A percentile compares a stretch with the other conserved stretches of the same genome.
phyloP scores from a whole-genome alignment of 257 asterid genomes.

The Solanum chilense region DNA sequence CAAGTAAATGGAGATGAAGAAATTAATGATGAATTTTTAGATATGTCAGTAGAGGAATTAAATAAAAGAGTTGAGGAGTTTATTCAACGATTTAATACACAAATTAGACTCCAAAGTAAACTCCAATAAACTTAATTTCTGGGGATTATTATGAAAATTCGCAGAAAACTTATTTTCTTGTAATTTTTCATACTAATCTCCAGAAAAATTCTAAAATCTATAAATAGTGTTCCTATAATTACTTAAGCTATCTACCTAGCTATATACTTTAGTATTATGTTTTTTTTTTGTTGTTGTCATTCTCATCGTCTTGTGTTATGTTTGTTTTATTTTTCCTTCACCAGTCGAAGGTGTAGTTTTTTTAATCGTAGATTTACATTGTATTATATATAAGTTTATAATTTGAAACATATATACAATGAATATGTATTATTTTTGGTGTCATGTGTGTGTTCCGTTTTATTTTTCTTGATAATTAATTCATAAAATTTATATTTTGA shows the following conservation, averaged over 20 bases:
- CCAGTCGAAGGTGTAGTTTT: not conserved
- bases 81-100: conserved; percentile 38
- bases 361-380: too few relatives aligned
- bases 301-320: not conserved
- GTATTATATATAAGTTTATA: not conserved
- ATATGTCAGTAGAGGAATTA: conserved; percentile 55
- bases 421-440: not conserved
- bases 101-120: conserved; percentile 43
- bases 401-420: too few relatives aligned
- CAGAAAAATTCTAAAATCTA: not conserved
- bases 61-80: conserved; percentile 58
- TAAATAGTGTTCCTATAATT: not conserved
- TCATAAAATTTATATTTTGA: not conserved
- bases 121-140: not conserved
- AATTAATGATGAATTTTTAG: conserved; percentile 33
- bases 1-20: conserved; percentile 9
- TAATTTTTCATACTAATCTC: too few relatives aligned
- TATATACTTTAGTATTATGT: not conserved
- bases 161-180: too few relatives aligned
- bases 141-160: too few relatives aligned
- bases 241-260: not conserved
- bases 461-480: not conserved
- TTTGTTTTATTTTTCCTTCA: not conserved
- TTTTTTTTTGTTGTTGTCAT: not conserved
- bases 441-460: not conserved